Evolutionary conservation across 2,329 filamentous ascomycete genomes (phyloP).

Genomic region (Leptodontidium sp.): DNA sequence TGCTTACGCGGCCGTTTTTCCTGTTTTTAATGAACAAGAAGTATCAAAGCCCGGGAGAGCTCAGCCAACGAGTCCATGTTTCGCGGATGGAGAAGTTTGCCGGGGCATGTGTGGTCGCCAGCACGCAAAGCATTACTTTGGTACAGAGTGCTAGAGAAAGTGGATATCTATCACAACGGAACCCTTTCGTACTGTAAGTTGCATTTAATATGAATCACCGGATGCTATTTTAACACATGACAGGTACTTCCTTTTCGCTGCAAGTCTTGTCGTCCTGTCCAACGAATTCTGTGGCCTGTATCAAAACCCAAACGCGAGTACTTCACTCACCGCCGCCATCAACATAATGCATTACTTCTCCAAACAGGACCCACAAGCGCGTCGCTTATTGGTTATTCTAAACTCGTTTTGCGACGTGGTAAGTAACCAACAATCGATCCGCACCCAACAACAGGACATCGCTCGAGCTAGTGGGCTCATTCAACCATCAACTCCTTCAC

Average conservation of each 20-base stretch:
- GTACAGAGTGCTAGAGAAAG: conserved; percentile 55
- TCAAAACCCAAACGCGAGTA: conserved; percentile 52
- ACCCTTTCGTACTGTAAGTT: conserved; percentile 65
- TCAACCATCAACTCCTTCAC: conserved; percentile 8
- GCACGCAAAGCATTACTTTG: conserved; percentile 58
- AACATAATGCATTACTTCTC: conserved; percentile 59
- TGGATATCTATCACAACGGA: conserved; percentile 57
- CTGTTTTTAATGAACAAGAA: conserved; percentile 61
- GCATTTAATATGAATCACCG: background rate
- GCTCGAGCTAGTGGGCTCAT: conserved; percentile 9
- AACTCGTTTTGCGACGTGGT: conserved; percentile 56
- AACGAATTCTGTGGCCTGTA: conserved; percentile 64
- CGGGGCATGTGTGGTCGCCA: conserved; percentile 59
- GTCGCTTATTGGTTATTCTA: conserved; percentile 59
- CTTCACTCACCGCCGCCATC: conserved; percentile 55
- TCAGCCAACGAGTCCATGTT: conserved; percentile 43
- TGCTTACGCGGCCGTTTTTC: conserved; percentile 71
- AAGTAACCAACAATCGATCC: conserved; percentile 24
- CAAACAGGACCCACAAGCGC: conserved; percentile 57
- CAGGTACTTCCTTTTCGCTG: conserved; percentile 65
- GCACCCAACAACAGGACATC: conserved; percentile 20
- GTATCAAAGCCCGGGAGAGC: conserved; percentile 47
- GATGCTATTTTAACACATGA: background rate
- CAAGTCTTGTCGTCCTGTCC: conserved; percentile 61
- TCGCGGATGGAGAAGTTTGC: conserved; percentile 56